These are phyloP conservation scores for Cyclanthera cordifolia DNA, from an alignment of 306 rosid species.

Conservation along the genomic window DNA sequence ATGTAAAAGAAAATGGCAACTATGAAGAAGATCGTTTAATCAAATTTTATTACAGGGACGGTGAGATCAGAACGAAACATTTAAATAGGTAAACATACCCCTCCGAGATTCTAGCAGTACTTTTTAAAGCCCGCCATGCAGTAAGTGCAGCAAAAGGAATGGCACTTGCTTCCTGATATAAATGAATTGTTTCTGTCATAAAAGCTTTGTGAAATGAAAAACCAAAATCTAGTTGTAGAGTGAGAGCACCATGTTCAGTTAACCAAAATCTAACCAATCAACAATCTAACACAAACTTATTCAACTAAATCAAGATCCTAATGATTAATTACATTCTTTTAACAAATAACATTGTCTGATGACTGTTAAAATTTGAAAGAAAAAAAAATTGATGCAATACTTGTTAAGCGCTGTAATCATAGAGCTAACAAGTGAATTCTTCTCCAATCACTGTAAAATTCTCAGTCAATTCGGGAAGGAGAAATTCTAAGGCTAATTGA, in stretches of 20 bases:
- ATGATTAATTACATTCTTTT: background rate
- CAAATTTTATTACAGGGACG: background rate
- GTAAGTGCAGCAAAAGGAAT: constrained; percentile 97
- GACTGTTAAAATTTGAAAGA: background rate
- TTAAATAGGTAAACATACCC: constrained; percentile 45
- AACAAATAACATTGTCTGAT: background rate
- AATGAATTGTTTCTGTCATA: background rate
- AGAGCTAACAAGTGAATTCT: background rate
- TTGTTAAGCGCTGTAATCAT: background rate
- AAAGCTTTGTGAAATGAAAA: background rate
- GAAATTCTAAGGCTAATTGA: background rate
- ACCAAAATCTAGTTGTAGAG: background rate
- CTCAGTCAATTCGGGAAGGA: background rate
- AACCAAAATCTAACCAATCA: background rate
- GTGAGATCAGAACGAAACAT: background rate
- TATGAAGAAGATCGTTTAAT: background rate
- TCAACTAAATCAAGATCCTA: background rate
- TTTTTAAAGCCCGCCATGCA: constrained; percentile 88
- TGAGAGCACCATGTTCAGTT: background rate
- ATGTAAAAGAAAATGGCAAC: background rate
- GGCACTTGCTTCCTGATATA: constrained; percentile 71
- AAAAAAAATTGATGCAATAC: background rate
- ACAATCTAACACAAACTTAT: background rate
- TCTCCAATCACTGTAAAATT: background rate
- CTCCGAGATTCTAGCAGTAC: constrained; percentile 77